Conservation (phyloP, 352 stramenopile species). For the Globisporangium megalacanthum region DNA sequence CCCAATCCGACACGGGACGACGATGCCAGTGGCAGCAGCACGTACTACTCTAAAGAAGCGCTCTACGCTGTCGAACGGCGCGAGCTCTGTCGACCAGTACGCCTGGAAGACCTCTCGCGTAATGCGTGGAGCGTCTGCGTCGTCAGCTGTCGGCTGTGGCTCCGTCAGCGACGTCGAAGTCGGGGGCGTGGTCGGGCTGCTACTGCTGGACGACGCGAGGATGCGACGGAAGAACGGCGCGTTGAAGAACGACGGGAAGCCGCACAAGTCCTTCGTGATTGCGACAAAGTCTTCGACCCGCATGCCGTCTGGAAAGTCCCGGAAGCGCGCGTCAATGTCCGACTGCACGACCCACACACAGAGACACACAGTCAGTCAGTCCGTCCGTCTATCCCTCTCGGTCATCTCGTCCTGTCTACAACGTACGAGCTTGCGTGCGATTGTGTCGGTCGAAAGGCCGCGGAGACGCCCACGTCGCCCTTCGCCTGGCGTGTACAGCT, state of each 20-base stretch:
- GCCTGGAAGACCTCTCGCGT: constrained; percentile 88
- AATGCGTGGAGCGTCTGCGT: constrained; percentile 39
- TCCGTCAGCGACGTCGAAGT: constrained; percentile 3
- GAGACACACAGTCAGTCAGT: not conserved
- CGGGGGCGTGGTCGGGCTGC: too few relatives aligned
- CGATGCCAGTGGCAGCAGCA: not conserved
- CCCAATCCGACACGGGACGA: constrained; percentile 6
- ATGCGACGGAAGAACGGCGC: constrained; percentile 94
- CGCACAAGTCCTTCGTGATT: constrained; percentile 97
- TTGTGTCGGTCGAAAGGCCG: constrained; percentile 56
- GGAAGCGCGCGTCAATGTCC: constrained; percentile 77
- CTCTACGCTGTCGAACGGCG: constrained; percentile 94
- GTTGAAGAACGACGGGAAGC: constrained; percentile 99
- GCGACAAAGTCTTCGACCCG: constrained; percentile 88
- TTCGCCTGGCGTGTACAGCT: constrained; percentile 70
- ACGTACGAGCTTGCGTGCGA: constrained; percentile 50
- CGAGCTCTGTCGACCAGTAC: constrained; percentile 95
- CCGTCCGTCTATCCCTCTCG: not conserved
- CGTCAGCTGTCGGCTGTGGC: constrained; percentile 13
- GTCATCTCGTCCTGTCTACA: constrained; percentile 2
- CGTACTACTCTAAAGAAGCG: constrained; percentile 95
- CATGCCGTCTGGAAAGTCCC: constrained; percentile 77
- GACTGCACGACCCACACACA: constrained; percentile 8
- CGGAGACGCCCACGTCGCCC: constrained; percentile 47
- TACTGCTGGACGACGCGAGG: constrained; percentile 17